Evolutionary conservation across 441 rosid species (phyloP).

Genomic region (Isatis lusitanica): DNA sequence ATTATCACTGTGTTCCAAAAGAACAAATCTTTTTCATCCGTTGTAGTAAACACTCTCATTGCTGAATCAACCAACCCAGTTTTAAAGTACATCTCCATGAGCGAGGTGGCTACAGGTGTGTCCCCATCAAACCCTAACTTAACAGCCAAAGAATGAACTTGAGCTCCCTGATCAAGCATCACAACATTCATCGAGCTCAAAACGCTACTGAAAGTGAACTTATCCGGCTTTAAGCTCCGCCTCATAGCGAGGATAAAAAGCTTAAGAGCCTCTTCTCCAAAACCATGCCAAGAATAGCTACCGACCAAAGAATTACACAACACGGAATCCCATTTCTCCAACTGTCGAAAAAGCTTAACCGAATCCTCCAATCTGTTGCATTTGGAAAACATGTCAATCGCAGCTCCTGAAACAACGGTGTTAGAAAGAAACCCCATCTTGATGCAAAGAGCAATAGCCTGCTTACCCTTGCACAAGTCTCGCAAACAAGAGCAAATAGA

Average conservation of each 20-base stretch:
- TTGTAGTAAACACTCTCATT: conserved; percentile 44
- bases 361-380: conserved; percentile 80
- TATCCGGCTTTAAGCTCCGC: conserved; percentile 50
- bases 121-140: conserved; percentile 59
- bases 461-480: conserved; percentile 66
- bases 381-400: conserved; percentile 71
- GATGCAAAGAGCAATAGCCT: conserved; percentile 53
- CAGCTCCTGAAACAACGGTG: conserved; percentile 65
- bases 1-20: conserved; percentile 66
- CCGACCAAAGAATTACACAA: conserved; percentile 61
- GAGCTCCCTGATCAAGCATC: conserved; percentile 53
- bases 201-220: conserved; percentile 57
- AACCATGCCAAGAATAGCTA: conserved; percentile 54
- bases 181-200: conserved; percentile 49
- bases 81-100: conserved; percentile 63
- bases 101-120: conserved; percentile 55
- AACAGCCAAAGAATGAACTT: conserved; percentile 60
- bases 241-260: conserved; percentile 45
- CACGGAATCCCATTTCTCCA: conserved; percentile 51
- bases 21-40: conserved; percentile 54
- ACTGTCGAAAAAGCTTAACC: conserved; percentile 50
- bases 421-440: conserved; percentile 70
- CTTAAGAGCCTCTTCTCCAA: conserved; percentile 50
- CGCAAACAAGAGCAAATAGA: conserved; percentile 50
- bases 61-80: conserved; percentile 54